These are phyloP conservation scores for Pseudoperonospora humuli DNA, from an alignment of 352 stramenopile genomes.

Conservation along the genomic window DNA sequence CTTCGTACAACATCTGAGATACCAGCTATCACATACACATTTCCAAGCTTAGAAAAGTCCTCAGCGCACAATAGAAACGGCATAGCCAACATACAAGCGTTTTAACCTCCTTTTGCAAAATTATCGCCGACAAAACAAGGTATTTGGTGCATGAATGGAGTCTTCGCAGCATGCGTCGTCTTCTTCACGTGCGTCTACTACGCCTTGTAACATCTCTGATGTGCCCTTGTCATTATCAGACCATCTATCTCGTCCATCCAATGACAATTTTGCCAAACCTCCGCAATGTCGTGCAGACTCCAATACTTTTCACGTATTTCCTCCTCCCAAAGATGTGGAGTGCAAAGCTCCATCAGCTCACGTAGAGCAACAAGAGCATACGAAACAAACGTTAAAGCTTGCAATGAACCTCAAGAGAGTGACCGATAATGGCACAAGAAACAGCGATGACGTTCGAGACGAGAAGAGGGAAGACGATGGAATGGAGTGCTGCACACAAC, in stretches of 20 bases:
- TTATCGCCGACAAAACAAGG: too few relatives aligned
- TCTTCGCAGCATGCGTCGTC: not conserved
- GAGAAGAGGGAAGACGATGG: conserved; percentile 21
- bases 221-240: conserved; percentile 21
- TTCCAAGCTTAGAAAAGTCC: too few relatives aligned
- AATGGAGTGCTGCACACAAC: conserved; percentile 40
- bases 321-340: conserved; percentile 7
- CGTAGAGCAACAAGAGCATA: conserved; percentile 6
- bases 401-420: conserved; percentile 26
- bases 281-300: conserved; percentile 60
- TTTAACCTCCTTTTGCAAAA: too few relatives aligned
- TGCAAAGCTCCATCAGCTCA: not conserved
- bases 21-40: too few relatives aligned
- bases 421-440: not conserved
- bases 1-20: too few relatives aligned
- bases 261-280: conserved; percentile 36
- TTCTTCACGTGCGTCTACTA: too few relatives aligned
- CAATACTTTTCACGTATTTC: conserved; percentile 35
- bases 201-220: conserved; percentile 6
- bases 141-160: too few relatives aligned
- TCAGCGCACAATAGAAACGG: too few relatives aligned
- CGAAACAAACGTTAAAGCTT: conserved; percentile 17
- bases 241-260: conserved; percentile 11
- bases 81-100: too few relatives aligned
- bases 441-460: not conserved